A percentile compares a stretch with the other conserved stretches of the same genome.
Conservation (phyloP, 2,329 filamentous ascomycete genomes). For the Pseudogymnoascus sp. region DNA sequence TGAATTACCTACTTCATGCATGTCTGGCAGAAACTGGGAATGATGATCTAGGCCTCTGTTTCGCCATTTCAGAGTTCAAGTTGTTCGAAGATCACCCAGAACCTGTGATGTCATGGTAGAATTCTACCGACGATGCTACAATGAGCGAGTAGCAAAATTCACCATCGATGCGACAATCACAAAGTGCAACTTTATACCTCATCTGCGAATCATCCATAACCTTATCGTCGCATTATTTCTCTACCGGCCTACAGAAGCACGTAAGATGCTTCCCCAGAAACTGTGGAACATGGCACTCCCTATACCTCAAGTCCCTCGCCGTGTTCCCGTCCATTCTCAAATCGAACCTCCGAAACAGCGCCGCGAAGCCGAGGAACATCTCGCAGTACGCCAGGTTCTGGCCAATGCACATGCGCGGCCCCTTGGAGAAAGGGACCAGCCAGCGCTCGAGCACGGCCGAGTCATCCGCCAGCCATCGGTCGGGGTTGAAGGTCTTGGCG, state of each 20-base stretch:
- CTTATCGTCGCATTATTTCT: background rate
- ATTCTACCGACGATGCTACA: background rate
- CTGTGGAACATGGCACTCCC: slow-evolving; percentile 16
- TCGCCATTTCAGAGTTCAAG: background rate
- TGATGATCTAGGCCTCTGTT: background rate
- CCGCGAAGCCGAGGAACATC: slow-evolving; percentile 25
- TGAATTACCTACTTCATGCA: background rate
- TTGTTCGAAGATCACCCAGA: background rate
- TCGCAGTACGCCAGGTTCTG: slow-evolving; percentile 27
- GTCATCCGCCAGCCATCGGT: slow-evolving; percentile 31
- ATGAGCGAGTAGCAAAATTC: background rate
- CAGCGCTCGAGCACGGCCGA: slow-evolving; percentile 25
- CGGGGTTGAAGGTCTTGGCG: slow-evolving; percentile 30
- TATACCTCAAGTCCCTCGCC: slow-evolving; percentile 20
- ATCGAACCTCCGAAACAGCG: slow-evolving; percentile 22
- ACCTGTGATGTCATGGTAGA: slow-evolving; percentile 1
- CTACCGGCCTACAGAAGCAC: slow-evolving; percentile 11
- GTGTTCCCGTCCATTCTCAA: slow-evolving; percentile 16
- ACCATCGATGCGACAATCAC: background rate
- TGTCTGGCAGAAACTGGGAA: slow-evolving; percentile 4
- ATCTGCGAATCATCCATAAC: background rate
- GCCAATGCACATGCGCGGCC: slow-evolving; percentile 30
- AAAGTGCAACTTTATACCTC: background rate
- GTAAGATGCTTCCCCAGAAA: slow-evolving; percentile 13
- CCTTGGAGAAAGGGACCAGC: slow-evolving; percentile 34